Conservation (phyloP, 192 early-diverging fungal genomes). For the Lobulomyces angularis region DNA sequence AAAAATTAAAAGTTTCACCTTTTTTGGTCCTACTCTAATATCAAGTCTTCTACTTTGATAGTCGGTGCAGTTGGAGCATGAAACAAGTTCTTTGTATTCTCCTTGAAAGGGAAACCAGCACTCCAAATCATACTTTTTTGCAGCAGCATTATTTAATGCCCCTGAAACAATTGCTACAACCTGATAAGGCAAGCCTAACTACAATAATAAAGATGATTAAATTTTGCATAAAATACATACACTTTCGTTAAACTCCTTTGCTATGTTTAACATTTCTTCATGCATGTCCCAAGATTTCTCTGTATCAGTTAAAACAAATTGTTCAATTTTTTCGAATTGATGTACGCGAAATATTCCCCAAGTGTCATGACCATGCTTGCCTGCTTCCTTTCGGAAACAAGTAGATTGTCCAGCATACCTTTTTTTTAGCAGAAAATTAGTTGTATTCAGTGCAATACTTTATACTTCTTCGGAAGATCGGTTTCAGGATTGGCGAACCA, state of each 20-base stretch:
- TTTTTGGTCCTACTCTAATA: constrained; percentile 93
- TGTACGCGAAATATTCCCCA: constrained; percentile 99
- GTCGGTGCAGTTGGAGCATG: constrained; percentile 98
- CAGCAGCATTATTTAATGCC: constrained; percentile 96
- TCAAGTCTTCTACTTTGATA: constrained; percentile 91
- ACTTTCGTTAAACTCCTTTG: constrained; percentile 87
- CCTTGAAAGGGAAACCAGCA: constrained; percentile 99
- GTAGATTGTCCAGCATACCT: constrained; percentile 91
- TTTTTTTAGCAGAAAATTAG: background rate
- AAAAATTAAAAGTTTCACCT: constrained; percentile 25
- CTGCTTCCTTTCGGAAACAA: constrained; percentile 99
- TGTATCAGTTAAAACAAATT: constrained; percentile 90
- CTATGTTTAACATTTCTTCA: constrained; percentile 81
- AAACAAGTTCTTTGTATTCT: constrained; percentile 96
- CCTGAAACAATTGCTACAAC: constrained; percentile 93
- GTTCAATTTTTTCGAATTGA: constrained; percentile 99
- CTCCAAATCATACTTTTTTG: constrained; percentile 98
- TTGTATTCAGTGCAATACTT: constrained; percentile 24
- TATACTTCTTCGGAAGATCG: constrained; percentile 71
- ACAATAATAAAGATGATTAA: constrained; percentile 9
- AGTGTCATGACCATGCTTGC: constrained; percentile 90
- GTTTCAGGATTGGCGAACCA: constrained; percentile 85
- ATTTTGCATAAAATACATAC: constrained; percentile 18
- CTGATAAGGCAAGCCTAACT: constrained; percentile 86
- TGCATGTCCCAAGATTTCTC: constrained; percentile 99